Evolutionary conservation across 2,329 filamentous ascomycete species (phyloP).

Genomic region (Ascochyta clinopodiicola): DNA sequence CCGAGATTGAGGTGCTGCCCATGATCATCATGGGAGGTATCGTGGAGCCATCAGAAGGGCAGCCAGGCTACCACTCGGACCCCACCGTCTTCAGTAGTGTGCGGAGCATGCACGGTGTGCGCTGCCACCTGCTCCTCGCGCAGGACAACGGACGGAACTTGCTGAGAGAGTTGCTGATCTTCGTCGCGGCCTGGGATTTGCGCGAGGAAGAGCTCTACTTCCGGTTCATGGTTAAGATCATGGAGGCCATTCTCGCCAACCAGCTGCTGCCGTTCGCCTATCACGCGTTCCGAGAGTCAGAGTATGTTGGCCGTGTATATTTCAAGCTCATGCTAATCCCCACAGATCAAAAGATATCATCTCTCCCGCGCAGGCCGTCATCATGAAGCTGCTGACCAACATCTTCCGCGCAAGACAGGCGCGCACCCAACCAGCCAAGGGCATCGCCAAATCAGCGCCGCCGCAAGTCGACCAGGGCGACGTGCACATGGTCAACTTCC

Average conservation of each 20-base stretch:
- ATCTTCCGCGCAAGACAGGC: constrained; percentile 74
- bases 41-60: constrained; percentile 76
- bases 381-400: constrained; percentile 87
- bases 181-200: constrained; percentile 96
- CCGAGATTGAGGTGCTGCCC: constrained; percentile 92
- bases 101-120: constrained; percentile 84
- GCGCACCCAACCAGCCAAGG: constrained; percentile 39
- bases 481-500: constrained; percentile 78
- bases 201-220: constrained; percentile 93
- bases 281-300: constrained; percentile 79
- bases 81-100: constrained; percentile 62
- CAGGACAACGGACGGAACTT: constrained; percentile 90
- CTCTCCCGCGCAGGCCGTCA: constrained; percentile 90
- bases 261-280: constrained; percentile 91
- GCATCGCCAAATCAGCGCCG: constrained; percentile 55
- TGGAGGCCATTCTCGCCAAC: constrained; percentile 89
- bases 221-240: constrained; percentile 94
- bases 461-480: constrained; percentile 63
- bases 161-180: constrained; percentile 88
- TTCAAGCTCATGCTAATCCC: too few relatives aligned
- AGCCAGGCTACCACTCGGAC: constrained; percentile 59
- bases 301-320: too few relatives aligned
- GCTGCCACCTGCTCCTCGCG: constrained; percentile 87
- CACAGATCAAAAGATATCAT: constrained; percentile 85
- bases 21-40: constrained; percentile 98